A percentile compares a stretch with the other conserved stretches of the same genome.
These are phyloP conservation scores for Lyophyllum atratum DNA, from an alignment of 768 basidiomycete genomes.

Conservation along the genomic window DNA sequence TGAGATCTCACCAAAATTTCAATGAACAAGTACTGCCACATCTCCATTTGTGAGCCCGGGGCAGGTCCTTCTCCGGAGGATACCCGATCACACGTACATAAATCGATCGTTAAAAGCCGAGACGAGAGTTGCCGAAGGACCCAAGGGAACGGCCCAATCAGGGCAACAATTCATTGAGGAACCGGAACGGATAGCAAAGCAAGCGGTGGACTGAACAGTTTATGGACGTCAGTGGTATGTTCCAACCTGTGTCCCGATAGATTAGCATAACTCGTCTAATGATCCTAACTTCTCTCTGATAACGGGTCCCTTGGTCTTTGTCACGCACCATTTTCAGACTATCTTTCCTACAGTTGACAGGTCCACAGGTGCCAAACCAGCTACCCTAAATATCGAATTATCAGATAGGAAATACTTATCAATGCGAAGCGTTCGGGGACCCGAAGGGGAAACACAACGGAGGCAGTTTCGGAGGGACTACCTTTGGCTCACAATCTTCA, in stretches of 20 bases:
- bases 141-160: conserved; percentile 5
- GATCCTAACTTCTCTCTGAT: neutral
- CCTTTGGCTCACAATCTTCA: neutral
- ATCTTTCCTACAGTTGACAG: neutral
- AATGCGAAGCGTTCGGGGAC: neutral
- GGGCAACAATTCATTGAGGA: conserved; percentile 7
- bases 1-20: conserved; percentile 13
- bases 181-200: conserved; percentile 3
- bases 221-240: neutral
- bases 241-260: neutral
- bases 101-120: conserved; percentile 8
- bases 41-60: too few species aligned
- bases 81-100: neutral
- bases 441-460: neutral
- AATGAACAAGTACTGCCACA: too few species aligned
- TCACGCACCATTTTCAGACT: neutral
- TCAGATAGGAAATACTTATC: neutral
- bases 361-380: neutral
- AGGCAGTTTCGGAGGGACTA: neutral
- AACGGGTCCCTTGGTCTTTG: neutral
- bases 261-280: neutral
- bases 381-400: neutral
- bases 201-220: neutral
- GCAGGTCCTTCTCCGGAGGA: too few species aligned
- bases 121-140: conserved; percentile 21